Evolutionary conservation across 2,329 filamentous ascomycete species (phyloP).

Genomic region (Penicillium fuscoglaucum): DNA sequence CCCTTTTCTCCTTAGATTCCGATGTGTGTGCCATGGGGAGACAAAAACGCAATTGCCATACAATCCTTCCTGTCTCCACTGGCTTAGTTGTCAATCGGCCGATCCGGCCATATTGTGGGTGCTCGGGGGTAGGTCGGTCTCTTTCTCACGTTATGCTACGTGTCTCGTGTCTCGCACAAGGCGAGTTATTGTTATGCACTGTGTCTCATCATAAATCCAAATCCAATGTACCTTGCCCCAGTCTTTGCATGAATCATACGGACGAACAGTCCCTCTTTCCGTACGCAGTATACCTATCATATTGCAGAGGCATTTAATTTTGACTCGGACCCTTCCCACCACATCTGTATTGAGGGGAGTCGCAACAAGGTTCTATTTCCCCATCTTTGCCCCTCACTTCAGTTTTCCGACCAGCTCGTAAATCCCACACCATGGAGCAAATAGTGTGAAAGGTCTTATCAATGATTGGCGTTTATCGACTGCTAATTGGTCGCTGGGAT

Average conservation of each 20-base stretch:
- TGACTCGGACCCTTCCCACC: conserved; percentile 2
- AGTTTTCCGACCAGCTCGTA: conserved; percentile 17
- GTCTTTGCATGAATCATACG: neutral
- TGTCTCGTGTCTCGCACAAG: neutral
- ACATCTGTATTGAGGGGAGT: conserved; percentile 14
- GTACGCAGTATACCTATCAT: neutral
- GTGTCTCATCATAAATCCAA: neutral
- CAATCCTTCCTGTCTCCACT: neutral
- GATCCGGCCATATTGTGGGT: neutral
- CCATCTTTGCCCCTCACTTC: conserved; percentile 15
- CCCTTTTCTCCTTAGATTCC: neutral
- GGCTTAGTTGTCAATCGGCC: neutral
- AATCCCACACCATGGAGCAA: conserved; percentile 22
- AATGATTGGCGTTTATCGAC: conserved; percentile 14
- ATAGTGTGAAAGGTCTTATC: conserved; percentile 13
- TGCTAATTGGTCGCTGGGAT: conserved; percentile 11
- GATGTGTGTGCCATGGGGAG: neutral
- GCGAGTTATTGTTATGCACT: neutral
- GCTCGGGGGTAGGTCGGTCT: neutral
- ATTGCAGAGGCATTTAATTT: neutral
- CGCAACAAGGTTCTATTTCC: conserved; percentile 8
- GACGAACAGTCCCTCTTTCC: neutral
- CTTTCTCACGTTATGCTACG: neutral
- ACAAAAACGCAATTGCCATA: neutral
- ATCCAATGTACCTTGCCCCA: neutral